Percentiles rank a stretch among this genome's conserved stretches.
Evolutionary conservation across 805 yeast species (phyloP).

Genomic region (Millerozyma miso): DNA sequence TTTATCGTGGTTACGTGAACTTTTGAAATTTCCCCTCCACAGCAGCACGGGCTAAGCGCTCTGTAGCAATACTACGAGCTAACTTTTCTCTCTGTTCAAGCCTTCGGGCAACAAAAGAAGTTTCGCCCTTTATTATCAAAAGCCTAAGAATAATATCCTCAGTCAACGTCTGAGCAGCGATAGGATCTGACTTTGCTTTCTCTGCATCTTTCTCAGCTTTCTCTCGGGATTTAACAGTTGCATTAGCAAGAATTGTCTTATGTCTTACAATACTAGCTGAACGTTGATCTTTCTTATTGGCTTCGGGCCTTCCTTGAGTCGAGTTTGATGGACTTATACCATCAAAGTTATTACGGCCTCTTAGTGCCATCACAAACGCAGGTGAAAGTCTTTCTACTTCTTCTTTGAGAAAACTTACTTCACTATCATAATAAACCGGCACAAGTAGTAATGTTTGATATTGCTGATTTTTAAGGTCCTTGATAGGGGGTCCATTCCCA

Average conservation of each 20-base stretch:
- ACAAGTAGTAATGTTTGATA: slow-evolving; percentile 63
- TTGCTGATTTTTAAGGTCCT: slow-evolving; percentile 53
- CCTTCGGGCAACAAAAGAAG: slow-evolving; percentile 53
- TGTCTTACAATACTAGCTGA: slow-evolving; percentile 54
- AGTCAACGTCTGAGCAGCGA: slow-evolving; percentile 37
- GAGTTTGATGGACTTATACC: slow-evolving; percentile 3
- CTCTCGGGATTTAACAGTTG: slow-evolving; percentile 54
- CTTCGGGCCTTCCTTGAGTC: background rate
- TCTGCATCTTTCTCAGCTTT: slow-evolving; percentile 43
- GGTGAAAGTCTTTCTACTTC: slow-evolving; percentile 62
- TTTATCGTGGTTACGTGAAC: too few species aligned
- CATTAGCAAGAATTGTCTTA: slow-evolving; percentile 68
- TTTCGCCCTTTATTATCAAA: slow-evolving; percentile 61
- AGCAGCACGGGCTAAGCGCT: slow-evolving; percentile 45
- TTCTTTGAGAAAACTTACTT: slow-evolving; percentile 40
- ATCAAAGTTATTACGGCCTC: slow-evolving; percentile 45
- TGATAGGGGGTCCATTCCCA: slow-evolving; percentile 76
- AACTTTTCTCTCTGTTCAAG: slow-evolving; percentile 59
- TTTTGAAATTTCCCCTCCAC: slow-evolving; percentile 33
- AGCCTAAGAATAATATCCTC: slow-evolving; percentile 74
- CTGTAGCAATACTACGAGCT: slow-evolving; percentile 53
- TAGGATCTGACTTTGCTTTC: slow-evolving; percentile 38
- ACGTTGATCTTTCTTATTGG: slow-evolving; percentile 19
- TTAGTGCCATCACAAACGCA: slow-evolving; percentile 45
- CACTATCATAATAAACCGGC: slow-evolving; percentile 61